These are phyloP conservation scores for Pestalotiopsis fici DNA, from an alignment of 2,329 filamentous ascomycete genomes.

Conservation along the genomic window DNA sequence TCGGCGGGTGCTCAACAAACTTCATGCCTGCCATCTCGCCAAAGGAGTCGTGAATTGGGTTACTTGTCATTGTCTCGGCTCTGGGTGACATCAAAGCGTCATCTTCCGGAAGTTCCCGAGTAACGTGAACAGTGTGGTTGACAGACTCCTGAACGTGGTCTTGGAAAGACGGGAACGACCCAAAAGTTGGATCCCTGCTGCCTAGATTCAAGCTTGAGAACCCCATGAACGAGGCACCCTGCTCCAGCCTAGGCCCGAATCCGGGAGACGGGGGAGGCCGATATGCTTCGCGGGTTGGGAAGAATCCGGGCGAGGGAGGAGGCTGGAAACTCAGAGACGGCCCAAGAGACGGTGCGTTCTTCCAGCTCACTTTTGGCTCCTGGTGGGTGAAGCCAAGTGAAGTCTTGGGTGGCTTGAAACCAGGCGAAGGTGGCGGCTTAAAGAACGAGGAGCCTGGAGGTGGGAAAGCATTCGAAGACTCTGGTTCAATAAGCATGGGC, in stretches of 20 bases:
- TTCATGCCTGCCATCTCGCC: slow-evolving; percentile 47
- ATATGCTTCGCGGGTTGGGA: slow-evolving; percentile 24
- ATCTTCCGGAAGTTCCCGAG: slow-evolving; percentile 40
- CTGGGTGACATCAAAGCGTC: slow-evolving; percentile 71
- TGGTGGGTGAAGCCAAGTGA: slow-evolving; percentile 3
- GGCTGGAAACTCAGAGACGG: slow-evolving; percentile 5
- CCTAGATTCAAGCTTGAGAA: slow-evolving; percentile 38
- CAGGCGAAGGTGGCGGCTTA: slow-evolving; percentile 28
- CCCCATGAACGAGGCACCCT: slow-evolving; percentile 38
- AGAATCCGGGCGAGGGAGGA: slow-evolving; percentile 16
- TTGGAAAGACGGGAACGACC: slow-evolving; percentile 12
- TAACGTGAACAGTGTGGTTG: slow-evolving; percentile 35
- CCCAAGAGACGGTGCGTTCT: neutral
- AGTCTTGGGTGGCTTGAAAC: neutral
- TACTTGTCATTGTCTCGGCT: slow-evolving; percentile 71
- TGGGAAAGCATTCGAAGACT: slow-evolving; percentile 20
- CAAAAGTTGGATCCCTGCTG: slow-evolving; percentile 20
- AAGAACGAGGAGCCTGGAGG: slow-evolving; percentile 29
- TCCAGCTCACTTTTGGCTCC: neutral
- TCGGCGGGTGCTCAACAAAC: slow-evolving; percentile 54
- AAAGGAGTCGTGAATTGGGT: slow-evolving; percentile 57
- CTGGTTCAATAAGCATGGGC: slow-evolving; percentile 36
- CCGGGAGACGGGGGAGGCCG: slow-evolving; percentile 46
- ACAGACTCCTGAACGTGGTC: slow-evolving; percentile 17
- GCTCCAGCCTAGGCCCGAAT: slow-evolving; percentile 40